Base-by-base conservation (phyloP, 768 basidiomycete species). In the Sarcodon sp. region DNA sequence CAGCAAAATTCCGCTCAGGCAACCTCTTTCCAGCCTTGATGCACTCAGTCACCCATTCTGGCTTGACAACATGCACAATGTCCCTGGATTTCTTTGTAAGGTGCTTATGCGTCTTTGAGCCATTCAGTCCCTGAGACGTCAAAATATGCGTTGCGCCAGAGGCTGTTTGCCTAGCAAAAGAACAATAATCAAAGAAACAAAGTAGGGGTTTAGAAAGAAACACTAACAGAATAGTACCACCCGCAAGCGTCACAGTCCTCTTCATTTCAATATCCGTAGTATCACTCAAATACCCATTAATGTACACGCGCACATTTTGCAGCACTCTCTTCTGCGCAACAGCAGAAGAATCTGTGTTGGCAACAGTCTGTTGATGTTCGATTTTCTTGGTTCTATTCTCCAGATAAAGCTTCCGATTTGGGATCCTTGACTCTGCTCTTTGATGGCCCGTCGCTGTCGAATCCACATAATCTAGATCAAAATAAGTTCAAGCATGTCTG, bases 261-360 rank as follows among this genome's bases (percentile, higher is more conserved):
- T 79, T 88, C 69, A 91, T 78, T 62, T 90, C 86, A 45, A 83
- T 74, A 58, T 88, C 86, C 1, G 86, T 90, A 16, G 83, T 86
- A 39, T 72, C 71, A 32, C 68, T 69, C 50, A 87, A 66, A 56
- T 77, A 86, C 0, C 84, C 87, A 54, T 79, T 70, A 56, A 86
- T 80, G 53, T 85, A 85, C n/a, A 79, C 67, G 45, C 71, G 69
- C 43, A 77, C 71, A 54, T 74, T 56, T 66, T 50, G 57, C 58
- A 64, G 72, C 55, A 57, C 44, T 15, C 31, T 70, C 54, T 53
- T 66, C 62, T 4, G 43, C 45, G 45, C 45, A 21, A 47, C 51
- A 9, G 53, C 54, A 15, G 50, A 47, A 1, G 59, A 54, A 34
- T 52, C 44, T 54, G 57, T 48, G 46, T 55, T 43, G 37, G 50